Base-by-base conservation (phyloP, 139 green algal genomes). In the Coccomyxa sp. region DNA sequence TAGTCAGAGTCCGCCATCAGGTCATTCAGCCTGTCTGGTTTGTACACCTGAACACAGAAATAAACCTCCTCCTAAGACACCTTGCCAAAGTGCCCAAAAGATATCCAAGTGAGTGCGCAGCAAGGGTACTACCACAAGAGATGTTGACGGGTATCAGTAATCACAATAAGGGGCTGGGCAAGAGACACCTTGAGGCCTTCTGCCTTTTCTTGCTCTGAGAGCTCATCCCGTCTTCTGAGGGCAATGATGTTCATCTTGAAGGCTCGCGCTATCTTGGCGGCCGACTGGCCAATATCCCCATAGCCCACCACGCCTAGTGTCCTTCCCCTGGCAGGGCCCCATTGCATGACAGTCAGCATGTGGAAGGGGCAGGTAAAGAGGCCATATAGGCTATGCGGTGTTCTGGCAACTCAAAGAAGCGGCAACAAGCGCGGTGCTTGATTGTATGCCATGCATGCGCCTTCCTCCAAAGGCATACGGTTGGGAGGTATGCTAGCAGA, bases 291-390 rank as follows among this genome's bases (percentile, higher is more conserved):
- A 76, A 96, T 97, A 86, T 95, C 91, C 0, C 93, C 94, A 80
- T 93, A 94, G 30, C 94, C 94, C 13, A 96, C 87, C 15, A 97
- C 84, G 13, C 92, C 93, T 84, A 97, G 83, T 0, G 89, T 95
- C 82, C 92, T 95, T 17, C 89, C 82, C 30, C 82, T 86, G 80
- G 38, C 45, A 11, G 25, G 25, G 10, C 1, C 74, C 3, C 3
- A 51, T 51, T 51, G 38, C 38, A 51, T 51, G 38, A 51, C 38
- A 51, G 38, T 51, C 67, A 75, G 25, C 67, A 75, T 27, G 23
- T 27, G 3, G 67, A 30, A 25, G 1, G 67, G 25, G 1, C 67
- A 10, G 67, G 67, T 75, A 30, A 25, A 30, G 25, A n/a, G 67
- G 67, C 67, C 25, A 75, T 75, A 25, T 1, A 75, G 25, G 1